Conservation (phyloP, 2,329 filamentous ascomycete species). For the Alternaria viburni region DNA sequence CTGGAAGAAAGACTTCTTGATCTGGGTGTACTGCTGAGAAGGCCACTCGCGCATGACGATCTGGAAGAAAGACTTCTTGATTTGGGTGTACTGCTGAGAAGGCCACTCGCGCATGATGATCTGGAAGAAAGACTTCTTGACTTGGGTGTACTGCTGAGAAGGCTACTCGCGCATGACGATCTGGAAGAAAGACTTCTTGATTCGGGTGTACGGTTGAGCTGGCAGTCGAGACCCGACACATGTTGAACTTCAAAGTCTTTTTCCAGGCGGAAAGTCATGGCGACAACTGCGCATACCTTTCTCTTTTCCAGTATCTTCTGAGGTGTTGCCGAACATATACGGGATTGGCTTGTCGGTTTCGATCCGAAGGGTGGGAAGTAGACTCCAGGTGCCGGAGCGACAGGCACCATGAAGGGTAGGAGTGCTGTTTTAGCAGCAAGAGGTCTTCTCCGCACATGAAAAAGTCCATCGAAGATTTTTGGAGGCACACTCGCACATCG, state of each 20-base stretch:
- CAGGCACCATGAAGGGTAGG: neutral
- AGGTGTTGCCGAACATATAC: neutral
- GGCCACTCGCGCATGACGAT: slow-evolving; percentile 76
- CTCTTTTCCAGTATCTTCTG: neutral
- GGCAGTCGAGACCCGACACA: neutral
- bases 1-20: slow-evolving; percentile 85
- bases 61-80: slow-evolving; percentile 85
- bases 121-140: slow-evolving; percentile 86
- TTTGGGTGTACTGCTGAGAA: slow-evolving; percentile 61
- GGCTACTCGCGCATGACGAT: no score
- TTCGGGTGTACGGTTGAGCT: no score
- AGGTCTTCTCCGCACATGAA: neutral
- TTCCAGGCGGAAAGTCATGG: neutral
- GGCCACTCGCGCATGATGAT: no score
- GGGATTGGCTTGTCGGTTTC: neutral
- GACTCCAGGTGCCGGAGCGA: neutral
- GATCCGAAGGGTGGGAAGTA: neutral
- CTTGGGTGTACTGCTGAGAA: slow-evolving; percentile 69
- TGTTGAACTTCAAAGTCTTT: neutral
- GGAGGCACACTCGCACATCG: neutral
- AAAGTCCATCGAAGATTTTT: neutral
- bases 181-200: no score
- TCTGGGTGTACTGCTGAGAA: slow-evolving; percentile 67
- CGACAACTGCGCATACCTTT: neutral
- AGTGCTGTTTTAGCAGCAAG: neutral